Evolutionary conservation across 2,329 filamentous ascomycete genomes (phyloP), one percentile per base, ranked within the genome.

Genomic region (Ramularia endophylla): DNA sequence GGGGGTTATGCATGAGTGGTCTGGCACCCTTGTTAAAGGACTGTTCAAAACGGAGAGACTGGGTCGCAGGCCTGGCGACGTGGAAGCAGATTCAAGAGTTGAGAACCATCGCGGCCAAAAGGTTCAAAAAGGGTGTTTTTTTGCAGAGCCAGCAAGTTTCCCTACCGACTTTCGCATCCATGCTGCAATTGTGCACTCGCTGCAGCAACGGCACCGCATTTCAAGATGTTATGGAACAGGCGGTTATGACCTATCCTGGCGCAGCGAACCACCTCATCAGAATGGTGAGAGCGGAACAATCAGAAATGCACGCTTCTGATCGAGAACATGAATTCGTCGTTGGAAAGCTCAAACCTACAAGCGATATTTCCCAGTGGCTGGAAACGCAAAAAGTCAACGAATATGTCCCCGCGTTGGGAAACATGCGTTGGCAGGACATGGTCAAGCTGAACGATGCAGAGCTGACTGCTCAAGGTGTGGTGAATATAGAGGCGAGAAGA

Each of bases 1-100:
- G 69, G 69, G 67, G 68, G 8, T 52, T 72, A 7, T 64, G 66
- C 39, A 56, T 66, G 28, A 48, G 50, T 9, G 64, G 63, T 3
- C 55, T 72, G 4, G 60, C 53, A 1, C 55, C 60, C 11, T 54
- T 72, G 25, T 54, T 73, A 28, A 52, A 55, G 8, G 63, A 70
- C 40, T 70, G 68, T 47, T 59, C 65, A 5, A 52, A 58, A 4
- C 55, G 62, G 8, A 40, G 52, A 8, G 66, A 72, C 40, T 65
- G 61, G 62, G 44, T 46, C 11, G 43, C 54, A 12, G 64, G 63
- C 3, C 55, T 59, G 11, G 59, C 63, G 15, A 51, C 71, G 1
- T 72, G 69, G 69, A 52, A 61, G 11, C 62, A 69, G 41, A 66
- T 71, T n/a, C 45, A 54, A 37, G 36, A 22, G 12, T 34, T 63